phyloP scores from a whole-genome alignment of 73 alveolate species.

The Paramecium pentaurelia region DNA sequence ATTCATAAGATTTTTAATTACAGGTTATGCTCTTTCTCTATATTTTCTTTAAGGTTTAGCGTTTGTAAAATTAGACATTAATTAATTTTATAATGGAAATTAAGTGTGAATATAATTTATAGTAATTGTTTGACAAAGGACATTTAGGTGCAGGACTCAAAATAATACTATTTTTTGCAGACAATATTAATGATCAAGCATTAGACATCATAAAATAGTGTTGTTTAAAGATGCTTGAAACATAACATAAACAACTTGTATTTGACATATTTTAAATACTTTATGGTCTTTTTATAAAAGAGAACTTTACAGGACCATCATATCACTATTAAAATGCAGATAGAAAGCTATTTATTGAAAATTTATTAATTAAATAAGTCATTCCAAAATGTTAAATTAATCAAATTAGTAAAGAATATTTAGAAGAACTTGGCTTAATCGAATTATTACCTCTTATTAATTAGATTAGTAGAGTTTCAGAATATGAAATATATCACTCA shows the following conservation, averaged over 20 bases:
- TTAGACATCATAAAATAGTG: background rate
- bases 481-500: constrained; percentile 2
- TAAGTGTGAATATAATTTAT: background rate
- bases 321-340: background rate
- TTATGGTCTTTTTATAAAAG: background rate
- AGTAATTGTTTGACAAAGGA: background rate
- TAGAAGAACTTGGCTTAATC: background rate
- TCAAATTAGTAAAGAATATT: background rate
- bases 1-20: background rate
- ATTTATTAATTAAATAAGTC: background rate
- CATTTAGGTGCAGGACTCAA: background rate
- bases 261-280: background rate
- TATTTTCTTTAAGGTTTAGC: constrained; percentile 14
- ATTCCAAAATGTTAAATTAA: background rate
- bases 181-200: background rate
- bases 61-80: background rate
- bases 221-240: background rate
- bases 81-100: background rate
- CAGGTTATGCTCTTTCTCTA: constrained; percentile 31
- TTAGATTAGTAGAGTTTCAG: constrained; percentile 4
- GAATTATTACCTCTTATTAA: background rate
- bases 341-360: background rate
- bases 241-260: background rate
- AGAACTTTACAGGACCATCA: constrained; percentile 10
- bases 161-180: background rate